Percentiles rank a stretch among this genome's conserved stretches.
Evolutionary conservation across 73 alveolate species (phyloP).

Genomic region (Breviolum minutum): DNA sequence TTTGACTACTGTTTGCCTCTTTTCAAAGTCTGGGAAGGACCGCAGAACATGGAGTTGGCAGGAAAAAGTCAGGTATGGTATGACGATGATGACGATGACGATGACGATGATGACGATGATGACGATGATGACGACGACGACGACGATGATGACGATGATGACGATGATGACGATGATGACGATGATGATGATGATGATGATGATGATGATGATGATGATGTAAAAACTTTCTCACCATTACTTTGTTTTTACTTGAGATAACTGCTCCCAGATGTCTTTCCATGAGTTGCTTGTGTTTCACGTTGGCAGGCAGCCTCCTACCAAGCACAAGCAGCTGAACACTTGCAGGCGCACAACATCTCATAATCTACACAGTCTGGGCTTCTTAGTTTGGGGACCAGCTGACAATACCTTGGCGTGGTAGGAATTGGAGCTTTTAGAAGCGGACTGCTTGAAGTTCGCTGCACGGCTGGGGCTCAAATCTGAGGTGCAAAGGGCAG

Average conservation of each 20-base stretch:
- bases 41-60: too few relatives aligned
- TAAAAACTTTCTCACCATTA: too few relatives aligned
- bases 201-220: not conserved
- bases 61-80: too few relatives aligned
- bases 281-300: not conserved
- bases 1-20: too few relatives aligned
- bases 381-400: too few relatives aligned
- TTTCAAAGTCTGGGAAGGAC: too few relatives aligned
- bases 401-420: not conserved
- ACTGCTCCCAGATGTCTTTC: not conserved
- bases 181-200: not conserved
- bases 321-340: conserved; percentile 30
- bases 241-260: not conserved
- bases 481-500: not conserved
- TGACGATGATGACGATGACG: not conserved
- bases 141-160: not conserved
- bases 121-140: too few relatives aligned
- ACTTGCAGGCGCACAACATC: not conserved
- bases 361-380: not conserved
- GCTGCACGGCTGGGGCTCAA: conserved; percentile 53
- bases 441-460: conserved; percentile 38
- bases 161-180: not conserved
- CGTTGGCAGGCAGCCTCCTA: conserved; percentile 65
- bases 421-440: conserved; percentile 57
- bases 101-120: not conserved